phyloP scores from a whole-genome alignment of 371 early-diverging fungal genomes.

The Rhizopus microsporus region DNA sequence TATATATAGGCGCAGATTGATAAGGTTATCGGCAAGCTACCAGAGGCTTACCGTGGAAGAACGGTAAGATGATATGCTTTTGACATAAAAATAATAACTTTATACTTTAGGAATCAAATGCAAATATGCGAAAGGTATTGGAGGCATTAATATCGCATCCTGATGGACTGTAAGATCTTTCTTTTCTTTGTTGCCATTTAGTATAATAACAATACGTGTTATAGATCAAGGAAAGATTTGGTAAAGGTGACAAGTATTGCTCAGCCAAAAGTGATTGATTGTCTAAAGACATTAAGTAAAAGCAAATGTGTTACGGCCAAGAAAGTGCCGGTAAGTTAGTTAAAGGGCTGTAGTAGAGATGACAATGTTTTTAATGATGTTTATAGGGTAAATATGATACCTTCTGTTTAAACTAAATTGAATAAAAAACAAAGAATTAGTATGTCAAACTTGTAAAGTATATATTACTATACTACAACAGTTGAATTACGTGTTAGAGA shows the following conservation, averaged over 20 bases:
- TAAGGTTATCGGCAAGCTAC: not conserved
- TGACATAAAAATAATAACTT: not conserved
- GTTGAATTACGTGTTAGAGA: no score
- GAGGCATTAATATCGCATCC: not conserved
- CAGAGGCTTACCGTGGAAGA: constrained; percentile 2
- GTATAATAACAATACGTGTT: not conserved
- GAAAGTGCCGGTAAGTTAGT: not conserved
- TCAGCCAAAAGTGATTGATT: constrained; percentile 5
- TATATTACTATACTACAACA: no score
- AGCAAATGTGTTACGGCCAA: not conserved
- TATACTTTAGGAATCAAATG: not conserved
- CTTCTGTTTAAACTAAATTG: not conserved
- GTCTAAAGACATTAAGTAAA: not conserved
- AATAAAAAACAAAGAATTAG: no score
- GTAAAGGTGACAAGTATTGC: not conserved
- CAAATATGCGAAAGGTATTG: not conserved
- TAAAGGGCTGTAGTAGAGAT: not conserved
- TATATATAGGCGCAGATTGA: not conserved
- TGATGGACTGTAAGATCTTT: not conserved
- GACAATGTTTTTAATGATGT: not conserved
- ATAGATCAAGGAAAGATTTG: constrained; percentile 3
- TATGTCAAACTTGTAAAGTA: no score
- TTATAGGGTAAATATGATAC: not conserved
- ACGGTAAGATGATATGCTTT: not conserved
- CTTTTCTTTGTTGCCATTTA: not conserved